A percentile compares a stretch with the other conserved stretches of the same genome.
phyloP scores from a whole-genome alignment of 2,329 filamentous ascomycete genomes.

The Aaosphaeria arxii region DNA sequence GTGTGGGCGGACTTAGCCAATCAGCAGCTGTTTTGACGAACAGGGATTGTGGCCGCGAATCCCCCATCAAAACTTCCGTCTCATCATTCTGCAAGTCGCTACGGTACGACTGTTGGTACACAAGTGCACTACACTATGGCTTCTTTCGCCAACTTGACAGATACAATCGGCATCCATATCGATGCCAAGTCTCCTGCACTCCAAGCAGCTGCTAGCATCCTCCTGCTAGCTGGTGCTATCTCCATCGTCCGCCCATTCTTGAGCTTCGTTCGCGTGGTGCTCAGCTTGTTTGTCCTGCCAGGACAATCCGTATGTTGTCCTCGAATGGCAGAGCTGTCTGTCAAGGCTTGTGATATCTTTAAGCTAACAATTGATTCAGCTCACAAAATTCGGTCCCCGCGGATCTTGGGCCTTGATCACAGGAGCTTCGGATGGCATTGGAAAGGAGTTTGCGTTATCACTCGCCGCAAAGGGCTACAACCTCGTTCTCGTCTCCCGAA shows the following conservation, averaged over 20 bases:
- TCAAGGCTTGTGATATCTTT: background rate
- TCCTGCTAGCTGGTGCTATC: slow-evolving; percentile 28
- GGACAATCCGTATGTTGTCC: slow-evolving; percentile 42
- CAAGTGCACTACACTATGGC: slow-evolving; percentile 9
- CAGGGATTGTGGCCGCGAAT: too few relatives aligned
- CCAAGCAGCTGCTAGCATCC: slow-evolving; percentile 22
- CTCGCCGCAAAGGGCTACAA: slow-evolving; percentile 92
- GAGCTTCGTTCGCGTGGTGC: slow-evolving; percentile 46
- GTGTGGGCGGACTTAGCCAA: too few relatives aligned
- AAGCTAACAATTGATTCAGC: slow-evolving; percentile 50
- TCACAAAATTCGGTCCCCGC: slow-evolving; percentile 84
- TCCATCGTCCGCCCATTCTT: slow-evolving; percentile 36
- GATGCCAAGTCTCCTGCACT: slow-evolving; percentile 25
- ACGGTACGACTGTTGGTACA: slow-evolving; percentile 1
- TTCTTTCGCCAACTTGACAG: slow-evolving; percentile 14
- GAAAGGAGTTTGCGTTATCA: slow-evolving; percentile 92
- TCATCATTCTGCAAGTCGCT: too few relatives aligned
- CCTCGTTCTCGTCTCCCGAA: slow-evolving; percentile 89
- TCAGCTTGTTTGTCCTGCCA: slow-evolving; percentile 49
- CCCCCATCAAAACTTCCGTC: too few relatives aligned
- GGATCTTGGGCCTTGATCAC: slow-evolving; percentile 94
- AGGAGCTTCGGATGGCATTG: slow-evolving; percentile 92
- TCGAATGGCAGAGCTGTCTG: background rate
- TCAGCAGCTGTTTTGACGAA: too few relatives aligned
- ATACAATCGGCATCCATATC: slow-evolving; percentile 30